These are phyloP conservation scores for Naganishia sp. DNA, from an alignment of 1,284 basidiomycete genomes.

Conservation along the genomic window DNA sequence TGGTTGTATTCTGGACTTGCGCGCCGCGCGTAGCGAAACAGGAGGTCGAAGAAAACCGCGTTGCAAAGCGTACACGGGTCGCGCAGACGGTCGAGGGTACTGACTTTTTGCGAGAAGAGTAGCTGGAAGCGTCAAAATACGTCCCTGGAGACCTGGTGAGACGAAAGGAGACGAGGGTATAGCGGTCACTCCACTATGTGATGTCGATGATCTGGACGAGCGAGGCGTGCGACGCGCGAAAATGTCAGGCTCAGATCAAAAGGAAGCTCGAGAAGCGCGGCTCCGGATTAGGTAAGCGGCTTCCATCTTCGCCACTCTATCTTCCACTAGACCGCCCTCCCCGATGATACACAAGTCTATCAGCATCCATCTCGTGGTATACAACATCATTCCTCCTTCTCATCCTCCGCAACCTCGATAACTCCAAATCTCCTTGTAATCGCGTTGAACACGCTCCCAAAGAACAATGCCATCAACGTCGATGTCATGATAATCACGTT, in stretches of 20 bases:
- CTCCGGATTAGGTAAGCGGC: background rate
- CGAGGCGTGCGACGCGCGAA: conserved; percentile 20
- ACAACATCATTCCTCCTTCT: background rate
- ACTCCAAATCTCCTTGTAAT: conserved; percentile 75
- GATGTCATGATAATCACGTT: conserved; percentile 97
- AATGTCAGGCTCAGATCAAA: conserved; percentile 26
- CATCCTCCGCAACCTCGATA: conserved; percentile 43
- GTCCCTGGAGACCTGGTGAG: background rate
- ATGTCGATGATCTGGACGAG: conserved; percentile 1
- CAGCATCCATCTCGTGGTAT: background rate
- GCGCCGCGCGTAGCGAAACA: conserved; percentile 10
- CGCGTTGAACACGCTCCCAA: conserved; percentile 87
- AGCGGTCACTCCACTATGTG: conserved; percentile 2
- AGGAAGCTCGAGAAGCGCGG: background rate
- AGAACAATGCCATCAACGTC: conserved; percentile 86
- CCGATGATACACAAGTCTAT: too few relatives aligned
- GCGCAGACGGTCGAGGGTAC: conserved; percentile 6
- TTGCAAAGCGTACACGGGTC: conserved; percentile 6
- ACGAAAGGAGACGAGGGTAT: background rate
- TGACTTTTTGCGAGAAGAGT: conserved; percentile 25
- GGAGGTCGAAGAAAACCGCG: background rate
- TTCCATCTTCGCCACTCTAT: background rate
- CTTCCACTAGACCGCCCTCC: too few relatives aligned
- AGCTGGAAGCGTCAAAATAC: conserved; percentile 13
- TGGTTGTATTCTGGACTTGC: conserved; percentile 17